A percentile compares a stretch with the other conserved stretches of the same genome.
Evolutionary conservation across 2,329 filamentous ascomycete genomes (phyloP).

Genomic region (Colletotrichum acutatum): DNA sequence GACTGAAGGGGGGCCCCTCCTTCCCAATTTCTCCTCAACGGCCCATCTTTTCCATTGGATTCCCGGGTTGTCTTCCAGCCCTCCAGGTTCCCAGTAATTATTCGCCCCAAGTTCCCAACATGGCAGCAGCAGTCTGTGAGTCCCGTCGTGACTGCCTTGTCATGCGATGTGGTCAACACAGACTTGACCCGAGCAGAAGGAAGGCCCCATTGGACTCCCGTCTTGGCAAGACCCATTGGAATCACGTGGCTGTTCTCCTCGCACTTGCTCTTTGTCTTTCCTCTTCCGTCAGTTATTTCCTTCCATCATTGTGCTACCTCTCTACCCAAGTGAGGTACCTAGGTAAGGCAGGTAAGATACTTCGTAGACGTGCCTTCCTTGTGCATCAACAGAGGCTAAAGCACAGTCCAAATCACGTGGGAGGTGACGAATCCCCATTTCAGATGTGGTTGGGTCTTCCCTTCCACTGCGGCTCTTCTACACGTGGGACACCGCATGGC

Average conservation of each 20-base stretch:
- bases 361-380: not conserved
- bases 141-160: not conserved
- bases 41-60: not conserved
- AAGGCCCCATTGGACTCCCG: constrained; percentile 19
- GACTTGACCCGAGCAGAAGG: constrained; percentile 16
- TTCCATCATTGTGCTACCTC: no score
- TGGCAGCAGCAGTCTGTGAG: not conserved
- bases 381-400: not conserved
- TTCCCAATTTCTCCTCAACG: not conserved
- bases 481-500: not conserved
- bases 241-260: constrained; percentile 6
- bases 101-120: not conserved
- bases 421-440: constrained; percentile 28
- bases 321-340: no score
- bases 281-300: not conserved
- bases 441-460: constrained; percentile 25
- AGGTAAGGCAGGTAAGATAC: no score
- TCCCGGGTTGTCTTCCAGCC: no score
- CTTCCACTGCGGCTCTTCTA: constrained; percentile 16
- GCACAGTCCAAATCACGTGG: constrained; percentile 2
- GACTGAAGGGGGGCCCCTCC: not conserved
- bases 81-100: no score
- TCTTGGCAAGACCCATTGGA: constrained; percentile 19
- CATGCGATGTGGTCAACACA: not conserved
- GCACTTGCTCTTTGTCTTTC: not conserved